A percentile compares a stretch with the other conserved stretches of the same genome.
phyloP scores from a whole-genome alignment of 192 early-diverging fungal species.

The Thamnidium elegans region DNA sequence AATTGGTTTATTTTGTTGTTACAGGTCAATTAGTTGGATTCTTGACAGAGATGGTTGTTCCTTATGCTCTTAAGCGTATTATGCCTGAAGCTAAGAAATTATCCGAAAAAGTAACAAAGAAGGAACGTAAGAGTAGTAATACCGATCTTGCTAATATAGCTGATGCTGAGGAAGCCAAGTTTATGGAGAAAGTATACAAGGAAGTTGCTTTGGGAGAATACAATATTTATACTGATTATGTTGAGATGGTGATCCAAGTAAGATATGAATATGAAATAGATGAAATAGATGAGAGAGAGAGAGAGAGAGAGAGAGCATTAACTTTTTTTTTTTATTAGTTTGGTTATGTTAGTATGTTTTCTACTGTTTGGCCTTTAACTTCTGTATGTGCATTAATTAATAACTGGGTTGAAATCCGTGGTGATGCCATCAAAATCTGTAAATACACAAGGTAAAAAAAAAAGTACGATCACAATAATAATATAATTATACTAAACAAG shows the following conservation, averaged over 20 bases:
- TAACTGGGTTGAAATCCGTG: conserved; percentile 89
- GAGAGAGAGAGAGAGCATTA: too few species aligned
- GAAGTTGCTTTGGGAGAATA: conserved; percentile 72
- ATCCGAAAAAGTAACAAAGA: background rate
- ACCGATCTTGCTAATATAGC: conserved; percentile 6
- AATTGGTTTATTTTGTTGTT: conserved; percentile 75
- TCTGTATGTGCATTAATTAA: conserved; percentile 80
- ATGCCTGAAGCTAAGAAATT: conserved; percentile 28
- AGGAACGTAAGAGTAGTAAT: conserved; percentile 22
- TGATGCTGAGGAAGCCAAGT: conserved; percentile 34
- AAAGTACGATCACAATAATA: conserved; percentile 11
- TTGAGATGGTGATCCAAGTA: conserved; percentile 90
- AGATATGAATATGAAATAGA: background rate
- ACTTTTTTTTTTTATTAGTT: conserved; percentile 47
- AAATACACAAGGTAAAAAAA: conserved; percentile 52
- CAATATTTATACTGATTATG: conserved; percentile 84
- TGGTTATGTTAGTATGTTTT: conserved; percentile 85
- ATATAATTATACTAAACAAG: background rate
- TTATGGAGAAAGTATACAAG: conserved; percentile 53
- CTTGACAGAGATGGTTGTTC: conserved; percentile 71
- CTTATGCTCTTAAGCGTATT: conserved; percentile 56
- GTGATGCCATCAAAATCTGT: conserved; percentile 90
- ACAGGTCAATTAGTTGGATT: conserved; percentile 81
- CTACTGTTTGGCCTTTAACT: conserved; percentile 80
- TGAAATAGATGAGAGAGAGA: too few species aligned